A percentile compares a stretch with the other conserved stretches of the same genome.
These are phyloP conservation scores for Solanum hybrid DNA, from an alignment of 305 asterid genomes.

Conservation along the genomic window DNA sequence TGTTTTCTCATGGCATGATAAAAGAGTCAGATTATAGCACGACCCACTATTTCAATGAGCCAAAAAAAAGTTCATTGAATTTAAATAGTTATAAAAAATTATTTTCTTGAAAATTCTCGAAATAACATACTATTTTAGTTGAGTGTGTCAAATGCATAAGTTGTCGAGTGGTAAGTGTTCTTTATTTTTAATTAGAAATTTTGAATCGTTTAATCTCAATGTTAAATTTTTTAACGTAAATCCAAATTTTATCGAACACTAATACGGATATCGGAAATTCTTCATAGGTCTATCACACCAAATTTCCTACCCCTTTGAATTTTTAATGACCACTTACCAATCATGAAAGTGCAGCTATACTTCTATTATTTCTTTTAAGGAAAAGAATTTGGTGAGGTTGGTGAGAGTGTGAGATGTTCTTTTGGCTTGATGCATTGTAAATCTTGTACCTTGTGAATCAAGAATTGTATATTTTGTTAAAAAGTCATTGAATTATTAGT, in stretches of 20 bases:
- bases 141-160: neutral
- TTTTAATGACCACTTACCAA: neutral
- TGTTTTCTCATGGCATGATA: neutral
- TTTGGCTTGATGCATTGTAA: neutral
- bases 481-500: neutral
- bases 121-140: neutral
- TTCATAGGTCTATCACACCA: neutral
- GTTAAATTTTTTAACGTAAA: accelerated
- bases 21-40: neutral
- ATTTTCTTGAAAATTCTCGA: no score
- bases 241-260: neutral
- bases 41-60: neutral
- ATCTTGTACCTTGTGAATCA: neutral
- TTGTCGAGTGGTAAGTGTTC: no score
- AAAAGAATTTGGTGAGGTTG: neutral
- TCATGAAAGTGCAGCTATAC: neutral
- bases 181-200: no score
- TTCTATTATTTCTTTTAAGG: neutral
- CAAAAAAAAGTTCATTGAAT: neutral
- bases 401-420: neutral
- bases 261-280: no score
- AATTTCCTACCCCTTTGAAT: neutral
- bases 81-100: neutral
- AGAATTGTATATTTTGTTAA: neutral
- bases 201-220: no score